Evolutionary conservation across 1,284 basidiomycete genomes (phyloP).

Genomic region (Puccinia polysora): DNA sequence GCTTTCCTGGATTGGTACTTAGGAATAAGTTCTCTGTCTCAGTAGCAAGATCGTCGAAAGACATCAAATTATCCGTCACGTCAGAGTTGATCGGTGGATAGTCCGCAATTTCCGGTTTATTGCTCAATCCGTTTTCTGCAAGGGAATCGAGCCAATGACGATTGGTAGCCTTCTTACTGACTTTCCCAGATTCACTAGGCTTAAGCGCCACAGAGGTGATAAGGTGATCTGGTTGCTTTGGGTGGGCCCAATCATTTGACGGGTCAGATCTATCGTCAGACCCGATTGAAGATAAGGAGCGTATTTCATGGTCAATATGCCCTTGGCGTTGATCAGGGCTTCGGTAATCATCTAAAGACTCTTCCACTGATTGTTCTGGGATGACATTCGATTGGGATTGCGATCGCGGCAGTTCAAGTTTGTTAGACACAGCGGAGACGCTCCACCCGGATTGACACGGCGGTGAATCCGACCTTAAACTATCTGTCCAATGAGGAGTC

Average conservation of each 20-base stretch:
- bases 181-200: neutral
- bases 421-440: neutral
- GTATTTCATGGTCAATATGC: neutral
- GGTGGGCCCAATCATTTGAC: slow-evolving; percentile 4
- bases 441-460: neutral
- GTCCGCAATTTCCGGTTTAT: neutral
- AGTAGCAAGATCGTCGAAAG: slow-evolving; percentile 24
- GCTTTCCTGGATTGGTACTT: neutral
- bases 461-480: slow-evolving; percentile 4
- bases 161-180: neutral
- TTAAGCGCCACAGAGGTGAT: neutral
- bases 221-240: neutral
- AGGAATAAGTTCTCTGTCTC: neutral
- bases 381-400: slow-evolving; percentile 10
- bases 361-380: slow-evolving; percentile 1
- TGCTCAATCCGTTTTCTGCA: neutral
- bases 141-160: slow-evolving; percentile 3
- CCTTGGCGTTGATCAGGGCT: neutral
- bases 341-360: neutral
- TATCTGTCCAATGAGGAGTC: slow-evolving; percentile 17
- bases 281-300: slow-evolving; percentile 26
- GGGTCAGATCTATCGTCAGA: slow-evolving; percentile 7
- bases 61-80: slow-evolving; percentile 32
- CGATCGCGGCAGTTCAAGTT: neutral
- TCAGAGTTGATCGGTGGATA: neutral